Base-by-base conservation (phyloP, 192 early-diverging fungal species). In the Rhizophagus sp. region DNA sequence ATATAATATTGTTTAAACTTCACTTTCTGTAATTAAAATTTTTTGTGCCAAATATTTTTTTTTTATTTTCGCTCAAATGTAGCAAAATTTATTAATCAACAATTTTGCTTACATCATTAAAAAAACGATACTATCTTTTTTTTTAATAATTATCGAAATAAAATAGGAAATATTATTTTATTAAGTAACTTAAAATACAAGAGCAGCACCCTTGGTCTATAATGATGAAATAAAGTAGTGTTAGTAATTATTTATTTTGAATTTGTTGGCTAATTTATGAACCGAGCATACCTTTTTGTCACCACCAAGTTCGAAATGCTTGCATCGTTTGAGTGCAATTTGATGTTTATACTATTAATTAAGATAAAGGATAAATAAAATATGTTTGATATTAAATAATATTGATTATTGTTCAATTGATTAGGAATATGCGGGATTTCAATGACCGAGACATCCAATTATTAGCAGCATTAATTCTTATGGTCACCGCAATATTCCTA, bases 281-380 rank as follows among this genome's bases (percentile, higher is more conserved):
- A 19, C 34, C n/a, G 5, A 69, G 82, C 91, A 92, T 86, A 90
- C 91, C 93, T 97, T 99, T 95, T 97, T 97, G 91, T 99, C 97
- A 92, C 97, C 97, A 88, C 97, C 97, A 80, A 99, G 93, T 90
- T 99, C 97, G 87, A 99, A 99, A 95, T 97, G 96, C 93, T 98
- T 98, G 93, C 98, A 98, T 84, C 98, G 95, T 95, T 99, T 98
- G 88, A 99, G 86, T 80, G 95, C 88, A 57, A 96, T 88, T 92
- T 99, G 97, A 87, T 93, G 90, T 96, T 97, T 98, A 95, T 96
- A 96, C 95, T 75, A 34, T 44, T 75, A 61, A 61, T 75, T 22
- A 52, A 75, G 44, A 12, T 47, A 24, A 52, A 17, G 6, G 5
- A 36, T 62, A 24, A 75, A 39, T n/a, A 39, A 70, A n/a, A 70